A percentile compares a stretch with the other conserved stretches of the same genome.
Conservation (phyloP, 2,329 filamentous ascomycete species). For the Pestalotiopsis sp. region DNA sequence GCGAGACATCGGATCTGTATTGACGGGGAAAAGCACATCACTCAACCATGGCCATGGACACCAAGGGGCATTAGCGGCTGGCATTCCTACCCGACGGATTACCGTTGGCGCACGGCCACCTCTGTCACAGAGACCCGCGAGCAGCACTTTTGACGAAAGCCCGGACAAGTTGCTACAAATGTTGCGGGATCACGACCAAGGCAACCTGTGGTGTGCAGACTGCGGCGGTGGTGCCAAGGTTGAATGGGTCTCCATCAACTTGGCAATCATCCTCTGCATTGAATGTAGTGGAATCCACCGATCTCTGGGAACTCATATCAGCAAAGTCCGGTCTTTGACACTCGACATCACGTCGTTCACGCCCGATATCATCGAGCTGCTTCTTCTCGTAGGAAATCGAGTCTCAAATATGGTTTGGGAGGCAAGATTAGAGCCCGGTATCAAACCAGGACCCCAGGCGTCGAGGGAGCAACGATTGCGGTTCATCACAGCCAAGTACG, state of each 20-base stretch:
- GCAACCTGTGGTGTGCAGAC: slow-evolving; percentile 92
- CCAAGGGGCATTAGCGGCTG: slow-evolving; percentile 49
- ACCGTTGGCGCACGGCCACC: slow-evolving; percentile 88
- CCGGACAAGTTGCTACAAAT: slow-evolving; percentile 85
- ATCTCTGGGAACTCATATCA: slow-evolving; percentile 95
- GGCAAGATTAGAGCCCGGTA: slow-evolving; percentile 71
- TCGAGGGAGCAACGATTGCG: slow-evolving; percentile 87
- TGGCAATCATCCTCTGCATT: slow-evolving; percentile 94
- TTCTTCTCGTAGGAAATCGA: slow-evolving; percentile 89
- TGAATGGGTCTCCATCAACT: slow-evolving; percentile 98
- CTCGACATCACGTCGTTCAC: slow-evolving; percentile 96
- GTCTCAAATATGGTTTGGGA: slow-evolving; percentile 98
- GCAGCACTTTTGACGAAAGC: slow-evolving; percentile 76
- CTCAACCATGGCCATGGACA: slow-evolving; percentile 54
- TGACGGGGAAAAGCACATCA: slow-evolving; percentile 89
- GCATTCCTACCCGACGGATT: slow-evolving; percentile 75
- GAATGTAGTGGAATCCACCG: slow-evolving; percentile 98
- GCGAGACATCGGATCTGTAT: slow-evolving; percentile 87
- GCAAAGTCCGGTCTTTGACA: slow-evolving; percentile 92
- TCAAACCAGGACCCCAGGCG: slow-evolving; percentile 76
- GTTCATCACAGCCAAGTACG: slow-evolving; percentile 96
- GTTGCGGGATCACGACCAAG: slow-evolving; percentile 86
- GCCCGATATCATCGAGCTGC: slow-evolving; percentile 91
- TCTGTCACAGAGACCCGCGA: slow-evolving; percentile 63
- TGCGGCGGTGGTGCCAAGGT: slow-evolving; percentile 91